Evolutionary conservation across 23 red algal species (phyloP).

Genomic region (Gracilariopsis chorda): DNA sequence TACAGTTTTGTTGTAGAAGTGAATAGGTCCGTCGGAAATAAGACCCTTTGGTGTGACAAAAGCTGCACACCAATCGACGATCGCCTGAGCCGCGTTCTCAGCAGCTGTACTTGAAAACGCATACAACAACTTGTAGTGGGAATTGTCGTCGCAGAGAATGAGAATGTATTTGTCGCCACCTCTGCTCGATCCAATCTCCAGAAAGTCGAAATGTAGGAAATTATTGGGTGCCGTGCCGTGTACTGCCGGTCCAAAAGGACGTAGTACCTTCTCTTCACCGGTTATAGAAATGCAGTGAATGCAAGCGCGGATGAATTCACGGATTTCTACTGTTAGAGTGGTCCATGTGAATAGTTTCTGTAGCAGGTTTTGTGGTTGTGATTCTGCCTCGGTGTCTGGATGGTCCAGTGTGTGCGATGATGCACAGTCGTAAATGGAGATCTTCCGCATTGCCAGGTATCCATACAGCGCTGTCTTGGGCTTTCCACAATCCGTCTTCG

Average conservation of each 20-base stretch:
- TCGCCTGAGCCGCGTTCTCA: background rate
- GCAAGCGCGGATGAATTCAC: background rate
- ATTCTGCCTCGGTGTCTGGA: background rate
- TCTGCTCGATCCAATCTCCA: background rate
- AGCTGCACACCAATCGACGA: background rate
- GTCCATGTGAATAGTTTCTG: background rate
- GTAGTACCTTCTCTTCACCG: background rate
- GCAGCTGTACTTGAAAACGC: background rate
- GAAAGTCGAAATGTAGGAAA: background rate
- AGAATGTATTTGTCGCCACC: background rate
- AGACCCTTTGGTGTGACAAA: background rate
- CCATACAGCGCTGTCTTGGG: background rate
- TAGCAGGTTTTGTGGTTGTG: background rate
- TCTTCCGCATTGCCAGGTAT: background rate
- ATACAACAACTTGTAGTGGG: background rate
- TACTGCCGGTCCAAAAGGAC: background rate
- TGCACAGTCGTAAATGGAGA: background rate
- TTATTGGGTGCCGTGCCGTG: background rate
- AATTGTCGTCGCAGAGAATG: background rate
- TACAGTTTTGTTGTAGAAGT: background rate
- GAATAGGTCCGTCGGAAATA: background rate
- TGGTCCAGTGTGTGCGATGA: background rate
- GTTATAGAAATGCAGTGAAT: conserved; percentile 4
- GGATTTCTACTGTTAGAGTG: background rate
- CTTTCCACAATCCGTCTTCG: background rate